These are phyloP conservation scores for Rosa persica DNA, from an alignment of 306 rosid species.

Conservation along the genomic window DNA sequence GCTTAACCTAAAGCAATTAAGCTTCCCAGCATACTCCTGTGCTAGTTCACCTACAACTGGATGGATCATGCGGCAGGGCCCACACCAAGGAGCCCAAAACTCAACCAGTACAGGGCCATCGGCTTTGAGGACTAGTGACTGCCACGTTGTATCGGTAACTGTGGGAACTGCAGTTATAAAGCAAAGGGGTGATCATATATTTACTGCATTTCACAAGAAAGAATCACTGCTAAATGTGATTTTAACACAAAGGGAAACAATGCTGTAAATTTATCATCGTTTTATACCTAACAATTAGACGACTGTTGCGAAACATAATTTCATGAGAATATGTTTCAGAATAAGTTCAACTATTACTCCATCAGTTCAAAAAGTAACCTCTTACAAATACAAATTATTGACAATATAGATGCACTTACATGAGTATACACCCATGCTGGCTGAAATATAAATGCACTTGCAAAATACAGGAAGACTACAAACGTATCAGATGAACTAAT, in stretches of 20 bases:
- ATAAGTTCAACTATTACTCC: background rate
- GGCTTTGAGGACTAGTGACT: conserved; percentile 59
- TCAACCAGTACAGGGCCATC: conserved; percentile 69
- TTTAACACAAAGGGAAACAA: background rate
- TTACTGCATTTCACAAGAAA: background rate
- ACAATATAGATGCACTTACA: background rate
- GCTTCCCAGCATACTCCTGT: conserved; percentile 59
- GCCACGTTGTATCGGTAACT: conserved; percentile 60
- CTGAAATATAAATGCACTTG: background rate
- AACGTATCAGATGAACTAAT: background rate
- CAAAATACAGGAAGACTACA: background rate
- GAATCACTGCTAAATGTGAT: background rate
- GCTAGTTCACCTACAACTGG: conserved; percentile 72
- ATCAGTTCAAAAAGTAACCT: background rate
- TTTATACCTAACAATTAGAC: background rate
- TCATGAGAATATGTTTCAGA: background rate
- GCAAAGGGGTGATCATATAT: background rate
- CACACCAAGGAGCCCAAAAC: conserved; percentile 99
- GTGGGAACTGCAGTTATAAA: conserved; percentile 51
- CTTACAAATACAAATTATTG: background rate
- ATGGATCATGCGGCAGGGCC: conserved; percentile 94
- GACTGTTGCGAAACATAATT: background rate
- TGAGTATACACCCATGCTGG: background rate
- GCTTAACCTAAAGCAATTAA: conserved; percentile 74
- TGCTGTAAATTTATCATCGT: background rate